Base-by-base conservation (phyloP, 306 rosid genomes). In the Cucumis cinereus region DNA sequence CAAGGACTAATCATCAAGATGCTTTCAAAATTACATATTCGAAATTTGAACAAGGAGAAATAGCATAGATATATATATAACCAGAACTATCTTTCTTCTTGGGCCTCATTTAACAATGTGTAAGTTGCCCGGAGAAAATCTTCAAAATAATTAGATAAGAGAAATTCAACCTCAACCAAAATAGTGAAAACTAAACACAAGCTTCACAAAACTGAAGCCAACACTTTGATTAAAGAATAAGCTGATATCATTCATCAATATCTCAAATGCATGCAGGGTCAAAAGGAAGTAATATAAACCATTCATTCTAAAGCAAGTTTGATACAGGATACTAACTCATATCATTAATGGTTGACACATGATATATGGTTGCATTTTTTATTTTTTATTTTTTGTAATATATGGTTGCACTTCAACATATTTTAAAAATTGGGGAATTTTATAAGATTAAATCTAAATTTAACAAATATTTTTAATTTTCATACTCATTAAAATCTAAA, bases 1-100 rank as follows among this genome's bases (percentile, higher is more conserved):
- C 77, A 76, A 83, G 69, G 78, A 74, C 85, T 64, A 85, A 84
- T 80, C 80, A 88, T 82, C 74, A 74, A 81, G 55, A 77, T 80
- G 75, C 35, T 76, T 79, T 82, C 19, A 33, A 19, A 16, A 33
- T 74, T 58, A 54, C 19, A 38, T 6, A 38, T 13, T 74, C 50
- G 3, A 64, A 52, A 5, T 23, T 56, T 14, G 6, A 57, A 24
- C 61, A 24, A 30, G 9, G 28, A 77, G 66, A 43, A 19, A 30
- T n/a, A 20, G 17, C 45, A 33, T 16, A 62, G 36, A 35, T 33
- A 62, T 64, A 61, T 60, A 28, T 14, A 64, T 59, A 64, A 15
- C 15, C 49, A 67, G 53, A 40, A 67, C 54, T 41, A 40, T 67
- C 12, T 22, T 11, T 67, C 54, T 20, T 67, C 49, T 67, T 67